Evolutionary conservation across 768 basidiomycete species (phyloP), one percentile per base, ranked within the genome.

Genomic region (Lactarius deliciosus): DNA sequence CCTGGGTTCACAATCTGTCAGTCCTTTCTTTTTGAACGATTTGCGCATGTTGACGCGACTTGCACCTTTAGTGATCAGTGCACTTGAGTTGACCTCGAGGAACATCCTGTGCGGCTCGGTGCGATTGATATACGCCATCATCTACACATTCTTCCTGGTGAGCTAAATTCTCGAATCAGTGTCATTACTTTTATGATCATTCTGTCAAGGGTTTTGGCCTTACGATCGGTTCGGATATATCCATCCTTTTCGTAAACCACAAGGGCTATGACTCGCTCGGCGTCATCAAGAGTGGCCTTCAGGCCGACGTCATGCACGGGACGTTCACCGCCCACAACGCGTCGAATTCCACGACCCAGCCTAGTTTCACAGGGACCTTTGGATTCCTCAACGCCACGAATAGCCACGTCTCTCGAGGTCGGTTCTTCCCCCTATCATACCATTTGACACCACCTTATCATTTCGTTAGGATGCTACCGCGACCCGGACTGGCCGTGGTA

Each of bases 31-130:
- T 22, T 20, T 36, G 55, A 47, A 20, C 16, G 4, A 6, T 34
- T 40, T 45, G 53, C 58, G 54, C 36, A 61, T 59, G 45, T 40
- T 63, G 41, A 65, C 62, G 36, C 60, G 61, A 53, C 34, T 20
- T 28, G 25, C 59, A 47, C 32, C 45, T 5, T 28, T 64, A 91
- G 91, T 92, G 70, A 88, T 87, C 61, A 88, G 88, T 64, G 87
- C 92, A 8, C 79, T 94, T 18, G 92, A 93, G 75, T 77, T 93
- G 65, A 91, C 90, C 74, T 92, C 91, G 16, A 85, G 84, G 72
- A 93, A 90, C 72, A 82, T 92, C 43, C 84, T 92, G 62, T 90
- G 89, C 69, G 92, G 91, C 34, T 89, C 89, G 25, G 91, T 93
- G 40, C 81, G 91, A 68, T 86, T 93, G 75, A 90, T 93, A 34